Base-by-base conservation (phyloP, 129 eudicot species). In the Smallanthus sonchifolius region DNA sequence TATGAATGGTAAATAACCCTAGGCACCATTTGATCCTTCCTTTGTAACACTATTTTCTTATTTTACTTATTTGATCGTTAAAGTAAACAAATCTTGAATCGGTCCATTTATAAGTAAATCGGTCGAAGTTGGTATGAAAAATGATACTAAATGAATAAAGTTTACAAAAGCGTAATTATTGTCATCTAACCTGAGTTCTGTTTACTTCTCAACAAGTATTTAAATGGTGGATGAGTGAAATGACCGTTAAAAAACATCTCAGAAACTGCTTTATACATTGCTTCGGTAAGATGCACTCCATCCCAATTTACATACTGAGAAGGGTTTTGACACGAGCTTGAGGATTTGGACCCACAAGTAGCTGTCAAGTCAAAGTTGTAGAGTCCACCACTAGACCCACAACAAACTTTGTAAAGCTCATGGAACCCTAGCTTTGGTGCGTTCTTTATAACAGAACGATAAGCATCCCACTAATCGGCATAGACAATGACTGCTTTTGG, bases 241-340 rank as follows among this genome's bases (percentile, higher is more conserved):
- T 75, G 30, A 17, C 89, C 96, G 11, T 75, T 65, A 5, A 89
- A 74, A 34, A 89, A 86, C 64, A 75, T 52, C 19, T 76, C 59
- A 13, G 85, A 83, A 78, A 89, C 69, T 19, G 36, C 88, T 68
- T 75, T 84, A 62, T 91, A 79, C 95, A 91, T 86, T 19, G 85
- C 97, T 76, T 91, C 97, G 5, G 97, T 91, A 39, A 88, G 81
- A 75, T 91, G 97, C 54, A 82, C 97, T 16, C 97, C 97, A 24
- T 91, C 97, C 97, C 97, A 91, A 6, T 91, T 91, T 65, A 91
- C 60, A 30, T 84, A 88, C 72, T 78, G 56, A 51, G 90, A 82
- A 30, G 97, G 95, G 56, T 84, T 9, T 3, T 78, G 35, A 37
- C 95, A 91, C 14, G 95, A 70, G 43, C 24, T 70, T 0, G 96